Base-by-base conservation (phyloP, 2,329 filamentous ascomycete species). In the Pseudocercospora vitis region DNA sequence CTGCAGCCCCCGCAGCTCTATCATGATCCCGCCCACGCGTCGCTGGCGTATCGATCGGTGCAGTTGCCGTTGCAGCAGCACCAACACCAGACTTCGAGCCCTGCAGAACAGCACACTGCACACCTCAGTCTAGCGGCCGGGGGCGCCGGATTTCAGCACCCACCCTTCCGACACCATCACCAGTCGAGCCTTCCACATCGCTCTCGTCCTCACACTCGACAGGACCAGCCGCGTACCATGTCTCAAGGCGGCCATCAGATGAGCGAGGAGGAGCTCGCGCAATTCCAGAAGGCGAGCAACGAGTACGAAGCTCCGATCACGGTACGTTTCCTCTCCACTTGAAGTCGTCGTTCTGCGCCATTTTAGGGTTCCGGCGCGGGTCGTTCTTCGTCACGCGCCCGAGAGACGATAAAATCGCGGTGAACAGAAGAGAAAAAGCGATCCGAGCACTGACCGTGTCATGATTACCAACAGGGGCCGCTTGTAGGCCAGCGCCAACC, bases 401-500 rank as follows among this genome's bases (percentile, higher is more conserved):
- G n/a, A n/a, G n/a, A n/a, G n/a, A n/a, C n/a, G 46, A 29, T 29
- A 31, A 52, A 23, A 32, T 19, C 33, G 28, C 52, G 47, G 40
- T 23, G 21, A 29, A 55, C 33, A n/a, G n/a, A n/a, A n/a, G 49
- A 56, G 52, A 48, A 52, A 45, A 6, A 16, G 14, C 14, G 24
- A 55, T 55, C 50, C 53, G 50, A 60, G 59, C 51, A 58, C 63
- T 63, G 61, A 64, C 57, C 52, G 16, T 51, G 49, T n/a, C n/a
- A 56, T 59, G 52, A 59, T 65, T 52, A 49, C 24, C 58, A 50
- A 62, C 67, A 96, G 92, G 91, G 90, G 52, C 88, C 89, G 57
- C 78, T 91, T 46, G 87, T 97, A 61, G 88, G 90, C 65, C 81
- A 86, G 57, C 89, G 88, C 73, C 83, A 84, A 66, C 82, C 88